Conservation (phyloP, 2,329 filamentous ascomycete genomes). For the Colletotrichum higginsianum region DNA sequence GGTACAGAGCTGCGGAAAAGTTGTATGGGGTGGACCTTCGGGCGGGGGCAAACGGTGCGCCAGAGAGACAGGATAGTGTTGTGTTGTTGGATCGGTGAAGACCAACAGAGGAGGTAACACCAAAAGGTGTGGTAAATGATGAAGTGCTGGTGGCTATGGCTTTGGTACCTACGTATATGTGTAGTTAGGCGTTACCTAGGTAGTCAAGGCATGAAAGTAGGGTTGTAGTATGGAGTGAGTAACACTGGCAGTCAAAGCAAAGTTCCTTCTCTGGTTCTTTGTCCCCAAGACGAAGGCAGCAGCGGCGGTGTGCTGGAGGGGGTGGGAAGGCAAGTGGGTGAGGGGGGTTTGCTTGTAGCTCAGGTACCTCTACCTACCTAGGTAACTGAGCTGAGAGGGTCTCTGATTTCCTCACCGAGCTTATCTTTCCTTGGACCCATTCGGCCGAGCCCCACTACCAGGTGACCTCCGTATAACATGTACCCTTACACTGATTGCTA, state of each 20-base stretch:
- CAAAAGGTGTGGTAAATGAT: slow-evolving; percentile 6
- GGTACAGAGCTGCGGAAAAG: slow-evolving; percentile 2
- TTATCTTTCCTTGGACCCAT: neutral
- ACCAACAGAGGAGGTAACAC: neutral
- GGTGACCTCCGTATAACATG: neutral
- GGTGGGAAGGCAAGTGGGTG: slow-evolving; percentile 4
- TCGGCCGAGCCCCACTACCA: neutral
- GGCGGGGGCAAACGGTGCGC: slow-evolving; percentile 26
- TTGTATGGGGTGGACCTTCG: slow-evolving; percentile 23
- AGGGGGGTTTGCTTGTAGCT: slow-evolving; percentile 1
- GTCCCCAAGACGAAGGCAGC: neutral
- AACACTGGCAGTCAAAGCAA: neutral
- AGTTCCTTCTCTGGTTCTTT: slow-evolving; percentile 11
- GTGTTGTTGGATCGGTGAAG: neutral
- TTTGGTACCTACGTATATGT: neutral
- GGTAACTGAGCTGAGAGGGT: neutral
- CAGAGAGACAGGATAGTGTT: neutral
- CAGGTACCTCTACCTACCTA: neutral
- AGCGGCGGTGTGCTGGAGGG: slow-evolving; percentile 13
- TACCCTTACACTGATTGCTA: too few relatives aligned
- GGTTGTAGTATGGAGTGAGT: neutral
- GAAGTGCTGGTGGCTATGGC: slow-evolving; percentile 8
- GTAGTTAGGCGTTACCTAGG: neutral
- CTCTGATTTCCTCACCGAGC: neutral
- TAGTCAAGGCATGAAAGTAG: neutral